A percentile compares a stretch with the other conserved stretches of the same genome.
Conservation (phyloP, 352 stramenopile species). For the Globisporangium recalcitrans region DNA sequence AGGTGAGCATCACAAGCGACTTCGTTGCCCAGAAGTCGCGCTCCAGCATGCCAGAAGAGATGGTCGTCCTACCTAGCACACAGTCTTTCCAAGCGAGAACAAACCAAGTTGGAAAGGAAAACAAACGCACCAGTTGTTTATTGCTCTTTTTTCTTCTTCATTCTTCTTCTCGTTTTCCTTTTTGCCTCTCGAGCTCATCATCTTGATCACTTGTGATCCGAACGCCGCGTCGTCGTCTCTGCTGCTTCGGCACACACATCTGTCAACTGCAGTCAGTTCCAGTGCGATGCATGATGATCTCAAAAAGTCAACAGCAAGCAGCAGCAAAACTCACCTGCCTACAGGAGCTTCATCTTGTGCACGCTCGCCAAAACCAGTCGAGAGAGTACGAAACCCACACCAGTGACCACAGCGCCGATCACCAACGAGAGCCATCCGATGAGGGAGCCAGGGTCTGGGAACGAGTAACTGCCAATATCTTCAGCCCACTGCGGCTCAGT, state of each 20-base stretch:
- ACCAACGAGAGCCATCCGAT: slow-evolving; percentile 72
- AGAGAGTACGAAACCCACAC: slow-evolving; percentile 32
- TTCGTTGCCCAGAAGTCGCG: too few relatives aligned
- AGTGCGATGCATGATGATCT: neutral
- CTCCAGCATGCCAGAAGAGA: neutral
- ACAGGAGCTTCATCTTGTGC: slow-evolving; percentile 84
- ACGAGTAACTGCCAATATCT: slow-evolving; percentile 74
- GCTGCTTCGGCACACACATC: neutral
- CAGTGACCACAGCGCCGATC: slow-evolving; percentile 42
- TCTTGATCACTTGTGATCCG: too few relatives aligned
- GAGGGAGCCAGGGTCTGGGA: slow-evolving; percentile 63
- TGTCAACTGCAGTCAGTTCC: slow-evolving; percentile 1
- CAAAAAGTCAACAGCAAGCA: neutral
- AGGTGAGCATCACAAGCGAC: neutral
- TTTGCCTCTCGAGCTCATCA: neutral
- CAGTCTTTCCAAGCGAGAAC: neutral
- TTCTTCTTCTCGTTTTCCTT: neutral
- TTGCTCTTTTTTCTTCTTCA: slow-evolving; percentile 2
- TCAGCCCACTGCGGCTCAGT: slow-evolving; percentile 61
- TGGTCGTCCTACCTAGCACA: neutral
- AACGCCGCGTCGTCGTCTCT: neutral
- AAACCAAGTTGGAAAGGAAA: neutral
- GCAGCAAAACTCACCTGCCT: slow-evolving; percentile 14
- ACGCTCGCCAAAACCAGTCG: slow-evolving; percentile 55
- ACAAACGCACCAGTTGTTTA: slow-evolving; percentile 2